These are phyloP conservation scores for Penicillium olsonii DNA, from an alignment of 2,329 filamentous ascomycete species.

Conservation along the genomic window DNA sequence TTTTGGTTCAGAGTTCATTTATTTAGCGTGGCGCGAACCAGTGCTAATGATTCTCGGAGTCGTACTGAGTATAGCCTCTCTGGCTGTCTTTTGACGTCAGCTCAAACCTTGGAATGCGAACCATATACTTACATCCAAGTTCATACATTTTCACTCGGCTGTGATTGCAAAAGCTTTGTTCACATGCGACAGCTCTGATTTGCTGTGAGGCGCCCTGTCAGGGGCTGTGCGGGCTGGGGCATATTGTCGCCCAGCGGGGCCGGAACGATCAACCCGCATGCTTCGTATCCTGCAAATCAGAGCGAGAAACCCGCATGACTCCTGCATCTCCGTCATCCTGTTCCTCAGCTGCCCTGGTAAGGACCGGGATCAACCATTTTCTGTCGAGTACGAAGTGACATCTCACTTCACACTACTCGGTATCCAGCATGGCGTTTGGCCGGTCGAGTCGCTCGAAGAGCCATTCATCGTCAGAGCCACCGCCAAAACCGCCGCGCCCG, in stretches of 20 bases:
- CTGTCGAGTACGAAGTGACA: not conserved
- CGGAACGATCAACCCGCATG: not conserved
- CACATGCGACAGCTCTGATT: not conserved
- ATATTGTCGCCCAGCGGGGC: not conserved
- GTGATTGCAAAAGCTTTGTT: not conserved
- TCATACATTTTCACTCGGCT: conserved; percentile 1
- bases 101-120: no score
- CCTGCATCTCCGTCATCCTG: not conserved
- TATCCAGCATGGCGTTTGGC: conserved; percentile 5
- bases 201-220: not conserved
- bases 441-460: not conserved
- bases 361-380: not conserved
- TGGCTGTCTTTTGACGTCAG: not conserved
- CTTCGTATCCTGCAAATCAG: conserved; percentile 1
- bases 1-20: no score
- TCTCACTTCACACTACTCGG: not conserved
- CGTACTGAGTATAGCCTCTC: no score
- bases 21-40: no score
- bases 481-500: conserved; percentile 8
- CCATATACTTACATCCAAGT: no score
- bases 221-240: conserved; percentile 8
- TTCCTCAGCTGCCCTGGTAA: not conserved
- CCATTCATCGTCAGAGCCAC: not conserved
- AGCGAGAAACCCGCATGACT: conserved; percentile 3
- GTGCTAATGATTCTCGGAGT: no score